Conservation (phyloP, 2,329 filamentous ascomycete species). For the Phialophora expanda region DNA sequence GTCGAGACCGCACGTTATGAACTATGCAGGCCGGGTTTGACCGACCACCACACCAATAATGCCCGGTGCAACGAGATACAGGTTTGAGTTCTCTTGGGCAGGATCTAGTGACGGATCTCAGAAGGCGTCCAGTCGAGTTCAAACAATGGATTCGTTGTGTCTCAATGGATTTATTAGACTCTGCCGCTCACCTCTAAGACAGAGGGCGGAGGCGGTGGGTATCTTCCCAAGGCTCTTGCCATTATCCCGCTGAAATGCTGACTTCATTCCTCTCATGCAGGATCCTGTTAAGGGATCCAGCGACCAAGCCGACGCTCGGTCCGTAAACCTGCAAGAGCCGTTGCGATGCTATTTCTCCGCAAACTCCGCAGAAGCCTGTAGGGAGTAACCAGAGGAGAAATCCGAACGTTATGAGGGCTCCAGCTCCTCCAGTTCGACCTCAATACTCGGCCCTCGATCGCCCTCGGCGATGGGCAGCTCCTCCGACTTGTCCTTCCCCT, state of each 20-base stretch:
- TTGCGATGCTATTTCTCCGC: slow-evolving; percentile 18
- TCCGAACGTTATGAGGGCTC: slow-evolving; percentile 12
- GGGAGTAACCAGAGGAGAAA: not conserved
- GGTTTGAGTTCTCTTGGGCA: not conserved
- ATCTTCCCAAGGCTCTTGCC: not conserved
- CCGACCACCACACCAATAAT: not conserved
- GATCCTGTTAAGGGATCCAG: not conserved
- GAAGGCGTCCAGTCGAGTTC: not conserved
- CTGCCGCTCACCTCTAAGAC: not conserved
- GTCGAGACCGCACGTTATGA: not conserved
- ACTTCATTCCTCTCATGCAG: not conserved
- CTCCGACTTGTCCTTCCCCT: slow-evolving; percentile 9
- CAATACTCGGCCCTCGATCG: slow-evolving; percentile 19
- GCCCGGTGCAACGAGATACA: not conserved
- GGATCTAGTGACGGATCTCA: not conserved
- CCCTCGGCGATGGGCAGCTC: slow-evolving; percentile 1
- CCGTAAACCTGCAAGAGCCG: slow-evolving; percentile 5
- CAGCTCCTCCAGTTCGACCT: slow-evolving; percentile 23
- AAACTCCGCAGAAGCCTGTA: not conserved
- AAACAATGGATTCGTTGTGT: not conserved
- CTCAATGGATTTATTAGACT: not conserved
- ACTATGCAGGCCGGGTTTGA: not conserved
- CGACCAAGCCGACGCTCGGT: not conserved
- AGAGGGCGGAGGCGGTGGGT: not conserved
- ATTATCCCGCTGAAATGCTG: not conserved